Percentiles rank a stretch among this genome's conserved stretches.
Conservation (phyloP, 768 basidiomycete species). For the Termitomyces sp. region DNA sequence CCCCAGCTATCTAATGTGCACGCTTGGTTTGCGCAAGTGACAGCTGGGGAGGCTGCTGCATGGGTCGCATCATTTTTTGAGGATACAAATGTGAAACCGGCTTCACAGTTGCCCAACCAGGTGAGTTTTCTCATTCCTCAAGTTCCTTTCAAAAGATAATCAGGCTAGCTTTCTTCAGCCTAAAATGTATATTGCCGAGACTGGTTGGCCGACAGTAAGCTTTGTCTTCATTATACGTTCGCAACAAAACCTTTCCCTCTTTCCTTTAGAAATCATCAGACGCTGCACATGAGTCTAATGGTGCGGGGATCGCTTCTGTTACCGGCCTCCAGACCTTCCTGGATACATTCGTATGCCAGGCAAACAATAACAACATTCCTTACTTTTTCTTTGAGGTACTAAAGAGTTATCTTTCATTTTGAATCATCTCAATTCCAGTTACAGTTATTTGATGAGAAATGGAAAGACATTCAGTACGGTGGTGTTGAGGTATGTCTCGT, state of each 20-base stretch:
- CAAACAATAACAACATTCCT: slow-evolving; percentile 69
- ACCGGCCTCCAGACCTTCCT: slow-evolving; percentile 74
- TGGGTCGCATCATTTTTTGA: slow-evolving; percentile 87
- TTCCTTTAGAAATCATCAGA: slow-evolving; percentile 53
- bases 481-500: slow-evolving; percentile 58
- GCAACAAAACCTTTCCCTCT: background rate
- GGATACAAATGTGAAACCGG: slow-evolving; percentile 58
- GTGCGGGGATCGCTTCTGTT: slow-evolving; percentile 59
- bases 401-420: background rate
- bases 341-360: slow-evolving; percentile 85
- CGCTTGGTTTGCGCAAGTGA: slow-evolving; percentile 86
- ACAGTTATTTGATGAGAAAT: slow-evolving; percentile 74
- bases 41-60: slow-evolving; percentile 63
- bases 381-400: slow-evolving; percentile 86
- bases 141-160: background rate
- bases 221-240: background rate
- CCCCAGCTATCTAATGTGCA: slow-evolving; percentile 87
- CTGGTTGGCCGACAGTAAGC: slow-evolving; percentile 72
- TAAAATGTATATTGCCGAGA: slow-evolving; percentile 90
- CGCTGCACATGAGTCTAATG: slow-evolving; percentile 55
- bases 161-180: slow-evolving; percentile 36
- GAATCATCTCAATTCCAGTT: background rate
- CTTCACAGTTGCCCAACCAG: slow-evolving; percentile 58
- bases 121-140: slow-evolving; percentile 16
- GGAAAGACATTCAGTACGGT: slow-evolving; percentile 74